These are phyloP conservation scores for Cymbidium sinense DNA, from an alignment of 106 monocot species.

Conservation along the genomic window DNA sequence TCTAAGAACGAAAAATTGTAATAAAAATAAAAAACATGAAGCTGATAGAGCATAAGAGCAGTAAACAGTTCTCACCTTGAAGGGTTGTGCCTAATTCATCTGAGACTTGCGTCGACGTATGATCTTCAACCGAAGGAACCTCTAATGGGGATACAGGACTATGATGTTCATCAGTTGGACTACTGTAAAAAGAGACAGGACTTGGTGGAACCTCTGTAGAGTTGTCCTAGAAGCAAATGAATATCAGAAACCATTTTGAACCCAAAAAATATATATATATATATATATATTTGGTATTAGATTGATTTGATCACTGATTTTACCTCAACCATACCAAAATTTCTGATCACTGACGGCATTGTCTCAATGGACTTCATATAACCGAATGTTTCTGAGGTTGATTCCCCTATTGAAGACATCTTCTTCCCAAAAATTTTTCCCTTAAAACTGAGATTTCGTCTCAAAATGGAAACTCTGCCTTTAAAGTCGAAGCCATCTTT, in stretches of 20 bases:
- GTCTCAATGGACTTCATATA: conserved; percentile 18
- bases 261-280: neutral
- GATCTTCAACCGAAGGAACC: conserved; percentile 43
- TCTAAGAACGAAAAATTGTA: neutral
- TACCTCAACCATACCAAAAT: conserved; percentile 35
- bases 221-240: conserved; percentile 60
- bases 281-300: neutral
- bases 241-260: neutral
- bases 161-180: conserved; percentile 56
- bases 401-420: conserved; percentile 26
- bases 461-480: conserved; percentile 55
- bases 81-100: conserved; percentile 18
- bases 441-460: conserved; percentile 47
- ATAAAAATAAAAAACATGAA: neutral
- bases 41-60: conserved; percentile 24
- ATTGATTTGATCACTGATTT: conserved; percentile 12
- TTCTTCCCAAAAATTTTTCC: conserved; percentile 70
- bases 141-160: conserved; percentile 88
- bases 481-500: conserved; percentile 64
- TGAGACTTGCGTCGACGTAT: conserved; percentile 26
- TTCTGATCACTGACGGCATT: conserved; percentile 33
- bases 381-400: conserved; percentile 20
- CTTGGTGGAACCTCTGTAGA: conserved; percentile 93
- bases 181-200: conserved; percentile 67
- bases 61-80: conserved; percentile 4